A percentile compares a stretch with the other conserved stretches of the same genome.
Evolutionary conservation across 768 basidiomycete species (phyloP).

Genomic region (Boletus rufocinnamomeus): DNA sequence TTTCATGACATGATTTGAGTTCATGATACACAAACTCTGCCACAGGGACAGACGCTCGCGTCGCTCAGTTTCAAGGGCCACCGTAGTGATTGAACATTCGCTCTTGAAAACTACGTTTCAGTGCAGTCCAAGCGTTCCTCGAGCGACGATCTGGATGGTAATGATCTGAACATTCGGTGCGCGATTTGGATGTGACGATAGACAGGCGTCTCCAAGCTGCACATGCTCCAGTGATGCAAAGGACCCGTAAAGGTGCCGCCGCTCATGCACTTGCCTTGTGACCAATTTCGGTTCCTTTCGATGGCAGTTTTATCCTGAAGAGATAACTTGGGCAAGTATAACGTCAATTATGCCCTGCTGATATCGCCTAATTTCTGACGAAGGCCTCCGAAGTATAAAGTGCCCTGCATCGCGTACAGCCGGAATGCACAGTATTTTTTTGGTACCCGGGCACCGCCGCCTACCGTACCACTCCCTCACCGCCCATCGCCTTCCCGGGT

Average conservation of each 20-base stretch:
- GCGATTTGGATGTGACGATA: background rate
- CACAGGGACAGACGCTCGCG: background rate
- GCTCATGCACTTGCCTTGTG: background rate
- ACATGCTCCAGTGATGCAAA: background rate
- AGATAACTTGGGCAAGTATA: background rate
- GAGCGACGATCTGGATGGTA: background rate
- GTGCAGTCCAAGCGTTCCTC: background rate
- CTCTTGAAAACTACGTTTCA: background rate
- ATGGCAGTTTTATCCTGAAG: slow-evolving; percentile 8
- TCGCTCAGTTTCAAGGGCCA: background rate
- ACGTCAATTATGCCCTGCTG: background rate
- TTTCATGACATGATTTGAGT: background rate
- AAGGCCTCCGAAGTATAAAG: slow-evolving; percentile 5
- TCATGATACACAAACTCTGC: background rate
- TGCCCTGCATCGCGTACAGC: background rate
- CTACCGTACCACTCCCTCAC: background rate
- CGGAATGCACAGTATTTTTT: background rate
- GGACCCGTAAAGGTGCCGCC: slow-evolving; percentile 2
- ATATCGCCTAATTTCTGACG: slow-evolving; percentile 7
- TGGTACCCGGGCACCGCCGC: background rate
- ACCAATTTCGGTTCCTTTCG: background rate
- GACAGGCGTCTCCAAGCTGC: too few relatives aligned
- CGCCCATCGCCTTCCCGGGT: slow-evolving; percentile 13
- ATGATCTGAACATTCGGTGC: background rate
- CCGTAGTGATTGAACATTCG: background rate